These are phyloP conservation scores for Proliferodiscus dingleyae DNA, from an alignment of 2,329 filamentous ascomycete species.

Conservation along the genomic window DNA sequence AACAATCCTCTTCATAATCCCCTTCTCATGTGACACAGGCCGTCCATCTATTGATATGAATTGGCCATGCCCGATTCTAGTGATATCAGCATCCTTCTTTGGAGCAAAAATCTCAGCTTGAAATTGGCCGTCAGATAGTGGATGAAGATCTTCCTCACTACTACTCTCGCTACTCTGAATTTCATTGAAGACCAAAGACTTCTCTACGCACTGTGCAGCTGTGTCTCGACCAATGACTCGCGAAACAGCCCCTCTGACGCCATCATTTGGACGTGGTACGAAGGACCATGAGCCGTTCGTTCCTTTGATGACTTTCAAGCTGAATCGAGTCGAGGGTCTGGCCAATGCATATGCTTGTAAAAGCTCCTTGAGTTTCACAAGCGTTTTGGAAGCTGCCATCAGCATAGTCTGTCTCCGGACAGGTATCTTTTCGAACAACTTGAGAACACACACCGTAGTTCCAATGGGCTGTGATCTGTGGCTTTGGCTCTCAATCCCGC, in stretches of 20 bases:
- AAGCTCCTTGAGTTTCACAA: constrained; percentile 54
- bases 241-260: constrained; percentile 52
- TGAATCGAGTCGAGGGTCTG: constrained; percentile 56
- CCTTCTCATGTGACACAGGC: constrained; percentile 52
- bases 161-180: constrained; percentile 5
- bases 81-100: constrained; percentile 40
- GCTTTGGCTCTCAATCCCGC: constrained; percentile 35
- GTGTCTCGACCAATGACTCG: constrained; percentile 58
- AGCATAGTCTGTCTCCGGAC: constrained; percentile 56
- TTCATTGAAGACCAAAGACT: constrained; percentile 17
- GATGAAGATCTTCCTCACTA: background rate
- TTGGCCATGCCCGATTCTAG: constrained; percentile 44
- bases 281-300: constrained; percentile 55
- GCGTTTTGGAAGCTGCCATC: constrained; percentile 52
- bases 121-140: constrained; percentile 30
- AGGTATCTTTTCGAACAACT: constrained; percentile 56
- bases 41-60: constrained; percentile 67
- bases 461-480: constrained; percentile 54
- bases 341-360: constrained; percentile 63
- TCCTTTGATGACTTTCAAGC: constrained; percentile 52
- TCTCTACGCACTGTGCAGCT: constrained; percentile 48
- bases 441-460: constrained; percentile 58
- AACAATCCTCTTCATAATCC: constrained; percentile 55
- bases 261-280: constrained; percentile 47
- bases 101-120: constrained; percentile 56